These are phyloP conservation scores for Cyberlindnera misumaiensis DNA, from an alignment of 805 yeast species.

Conservation along the genomic window DNA sequence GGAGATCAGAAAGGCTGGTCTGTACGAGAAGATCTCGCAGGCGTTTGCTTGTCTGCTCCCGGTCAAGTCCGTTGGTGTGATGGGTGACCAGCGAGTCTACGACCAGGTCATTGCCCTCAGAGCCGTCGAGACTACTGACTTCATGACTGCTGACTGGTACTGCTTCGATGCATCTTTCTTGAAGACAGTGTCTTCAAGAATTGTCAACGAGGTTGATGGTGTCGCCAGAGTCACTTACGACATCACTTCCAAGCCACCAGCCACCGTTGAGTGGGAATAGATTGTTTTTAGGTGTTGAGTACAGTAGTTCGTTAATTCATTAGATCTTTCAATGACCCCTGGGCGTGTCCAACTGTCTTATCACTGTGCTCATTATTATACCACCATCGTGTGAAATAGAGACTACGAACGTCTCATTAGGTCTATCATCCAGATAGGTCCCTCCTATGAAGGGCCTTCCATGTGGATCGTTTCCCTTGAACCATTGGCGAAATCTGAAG, in stretches of 20 bases:
- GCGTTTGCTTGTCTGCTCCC: conserved; percentile 97
- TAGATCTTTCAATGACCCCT: too few relatives aligned
- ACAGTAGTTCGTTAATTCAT: background rate
- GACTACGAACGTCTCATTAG: conserved; percentile 42
- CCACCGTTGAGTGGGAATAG: conserved; percentile 99
- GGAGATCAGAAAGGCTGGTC: conserved; percentile 90
- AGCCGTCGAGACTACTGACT: conserved; percentile 95
- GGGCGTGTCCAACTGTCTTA: conserved; percentile 30
- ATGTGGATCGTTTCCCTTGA: conserved; percentile 30
- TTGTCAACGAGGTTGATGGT: conserved; percentile 97
- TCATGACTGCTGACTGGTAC: conserved; percentile 99
- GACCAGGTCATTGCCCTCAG: conserved; percentile 99
- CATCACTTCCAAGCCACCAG: conserved; percentile 98
- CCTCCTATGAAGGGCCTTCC: conserved; percentile 40
- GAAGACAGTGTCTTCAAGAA: conserved; percentile 89
- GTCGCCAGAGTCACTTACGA: conserved; percentile 99
- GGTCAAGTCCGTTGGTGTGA: conserved; percentile 97
- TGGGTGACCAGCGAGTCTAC: conserved; percentile 99
- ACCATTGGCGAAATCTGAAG: conserved; percentile 59
- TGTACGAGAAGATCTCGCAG: conserved; percentile 89
- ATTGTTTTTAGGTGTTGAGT: background rate
- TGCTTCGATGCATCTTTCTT: conserved; percentile 88
- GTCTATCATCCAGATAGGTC: conserved; percentile 21
- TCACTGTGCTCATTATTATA: conserved; percentile 47
- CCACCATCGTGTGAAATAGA: conserved; percentile 65